Base-by-base conservation (phyloP, 805 yeast species). In the Candida boleticola region DNA sequence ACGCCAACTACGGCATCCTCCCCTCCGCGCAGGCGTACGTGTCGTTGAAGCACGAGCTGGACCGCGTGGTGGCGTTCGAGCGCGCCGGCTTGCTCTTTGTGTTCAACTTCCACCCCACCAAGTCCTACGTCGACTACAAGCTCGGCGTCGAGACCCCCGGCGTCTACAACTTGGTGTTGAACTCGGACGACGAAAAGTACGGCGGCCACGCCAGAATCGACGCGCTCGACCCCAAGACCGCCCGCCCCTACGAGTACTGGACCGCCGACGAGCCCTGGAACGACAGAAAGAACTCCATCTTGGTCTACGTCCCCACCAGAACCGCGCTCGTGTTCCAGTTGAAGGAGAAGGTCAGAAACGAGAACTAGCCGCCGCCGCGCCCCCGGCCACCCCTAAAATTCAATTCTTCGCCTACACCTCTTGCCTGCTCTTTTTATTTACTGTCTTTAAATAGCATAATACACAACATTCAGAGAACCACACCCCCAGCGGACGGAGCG, bases 71-170 rank as follows among this genome's bases (percentile, higher is more conserved):
- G 42, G 96, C 80, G 0, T 93, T 81, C 65, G 98, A 92, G 64
- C 79, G 97, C 51, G 88, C 84, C 41, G 93, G 90, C 0, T 73
- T 88, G 25, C 57, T 93, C 39, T 93, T 92, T 55, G 73, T 90
- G 23, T 89, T 90, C 74, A 92, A 93, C 64, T 88, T 93, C 74
- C 88, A 92, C 63, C 95, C 96, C 25, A 76, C 85, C 0, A 69
- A 87, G 42, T 85, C 95, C 2, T 92, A 72, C 63, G 71, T 87
- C 1, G 96, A 89, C 64, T 92, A 90, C 67, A 79, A 95, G 58
- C 73, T 92, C 37, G 98, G 99, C n/a, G 87, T 88, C 17, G 89
- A 92, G 21, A 66, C 54, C 10, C 73, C 92, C 0, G 99, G 98
- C 5, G 70, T 68, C 38, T 92, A 92, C 61, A 75, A 73, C 50